Evolutionary conservation across 2,329 filamentous ascomycete genomes (phyloP).

Genomic region (Knufia petricola): DNA sequence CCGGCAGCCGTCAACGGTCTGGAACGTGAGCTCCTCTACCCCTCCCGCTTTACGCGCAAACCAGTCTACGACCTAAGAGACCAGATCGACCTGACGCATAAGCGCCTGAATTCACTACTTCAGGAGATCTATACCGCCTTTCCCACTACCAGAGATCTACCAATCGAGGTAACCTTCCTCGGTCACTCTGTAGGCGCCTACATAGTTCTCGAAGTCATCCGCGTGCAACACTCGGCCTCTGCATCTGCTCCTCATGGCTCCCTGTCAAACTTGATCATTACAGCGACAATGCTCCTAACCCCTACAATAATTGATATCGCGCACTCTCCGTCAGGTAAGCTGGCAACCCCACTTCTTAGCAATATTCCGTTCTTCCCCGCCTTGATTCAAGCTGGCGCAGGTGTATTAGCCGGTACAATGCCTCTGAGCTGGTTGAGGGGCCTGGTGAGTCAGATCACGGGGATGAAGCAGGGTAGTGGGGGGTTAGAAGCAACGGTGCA

Average conservation of each 20-base stretch:
- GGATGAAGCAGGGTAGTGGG: constrained; percentile 31
- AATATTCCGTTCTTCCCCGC: constrained; percentile 33
- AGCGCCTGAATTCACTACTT: constrained; percentile 34
- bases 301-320: constrained; percentile 66
- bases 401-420: constrained; percentile 35
- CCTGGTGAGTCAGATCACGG: constrained; percentile 36
- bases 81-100: constrained; percentile 42
- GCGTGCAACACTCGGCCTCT: constrained; percentile 39
- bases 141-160: neutral
- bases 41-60: neutral
- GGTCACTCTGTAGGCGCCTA: constrained; percentile 69
- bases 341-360: constrained; percentile 54
- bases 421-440: constrained; percentile 32
- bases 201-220: constrained; percentile 59
- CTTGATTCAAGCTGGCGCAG: constrained; percentile 31
- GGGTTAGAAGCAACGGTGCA: constrained; percentile 38
- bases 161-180: constrained; percentile 49
- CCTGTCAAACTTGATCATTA: constrained; percentile 28
- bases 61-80: constrained; percentile 24
- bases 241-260: neutral
- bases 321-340: constrained; percentile 50
- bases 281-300: constrained; percentile 56
- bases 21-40: constrained; percentile 7
- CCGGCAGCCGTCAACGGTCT: constrained; percentile 13
- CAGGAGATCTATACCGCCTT: constrained; percentile 3